Evolutionary conservation across 2,329 filamentous ascomycete genomes (phyloP).

Genomic region (Cytospora mali): DNA sequence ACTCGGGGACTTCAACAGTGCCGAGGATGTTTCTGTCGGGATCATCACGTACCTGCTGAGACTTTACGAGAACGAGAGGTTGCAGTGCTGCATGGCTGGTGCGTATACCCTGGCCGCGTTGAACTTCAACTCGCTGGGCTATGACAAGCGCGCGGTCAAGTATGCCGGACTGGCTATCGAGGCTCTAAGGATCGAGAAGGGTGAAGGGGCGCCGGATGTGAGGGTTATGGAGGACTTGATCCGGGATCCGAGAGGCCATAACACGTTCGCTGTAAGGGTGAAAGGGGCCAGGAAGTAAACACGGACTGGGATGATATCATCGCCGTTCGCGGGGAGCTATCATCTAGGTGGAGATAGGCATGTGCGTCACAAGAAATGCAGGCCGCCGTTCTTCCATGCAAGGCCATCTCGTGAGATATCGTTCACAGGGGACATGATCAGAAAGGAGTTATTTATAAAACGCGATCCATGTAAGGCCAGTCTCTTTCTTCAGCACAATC

Average conservation of each 20-base stretch:
- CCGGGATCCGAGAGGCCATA: conserved; percentile 37
- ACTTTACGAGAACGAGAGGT: conserved; percentile 39
- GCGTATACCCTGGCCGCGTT: conserved; percentile 43
- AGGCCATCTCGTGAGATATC: too few relatives aligned
- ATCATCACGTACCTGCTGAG: conserved; percentile 35
- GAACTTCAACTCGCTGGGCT: conserved; percentile 42
- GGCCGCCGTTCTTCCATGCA: too few relatives aligned
- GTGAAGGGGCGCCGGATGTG: conserved; percentile 34
- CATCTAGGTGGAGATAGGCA: background rate
- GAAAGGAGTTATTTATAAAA: too few relatives aligned
- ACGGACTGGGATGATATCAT: background rate
- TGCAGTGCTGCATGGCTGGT: conserved; percentile 39
- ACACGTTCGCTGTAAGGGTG: background rate
- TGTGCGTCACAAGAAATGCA: background rate
- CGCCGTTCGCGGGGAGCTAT: background rate
- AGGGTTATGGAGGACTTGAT: conserved; percentile 39
- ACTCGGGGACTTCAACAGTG: conserved; percentile 32
- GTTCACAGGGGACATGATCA: too few relatives aligned
- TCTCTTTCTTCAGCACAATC: too few relatives aligned
- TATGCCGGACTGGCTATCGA: conserved; percentile 39
- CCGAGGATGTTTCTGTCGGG: conserved; percentile 34
- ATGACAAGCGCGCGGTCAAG: conserved; percentile 36
- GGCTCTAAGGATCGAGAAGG: conserved; percentile 38
- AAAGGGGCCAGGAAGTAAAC: conserved; percentile 8
- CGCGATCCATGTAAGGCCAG: too few relatives aligned